Conservation (phyloP, 768 basidiomycete genomes). For the Pulveroboletus sp. region DNA sequence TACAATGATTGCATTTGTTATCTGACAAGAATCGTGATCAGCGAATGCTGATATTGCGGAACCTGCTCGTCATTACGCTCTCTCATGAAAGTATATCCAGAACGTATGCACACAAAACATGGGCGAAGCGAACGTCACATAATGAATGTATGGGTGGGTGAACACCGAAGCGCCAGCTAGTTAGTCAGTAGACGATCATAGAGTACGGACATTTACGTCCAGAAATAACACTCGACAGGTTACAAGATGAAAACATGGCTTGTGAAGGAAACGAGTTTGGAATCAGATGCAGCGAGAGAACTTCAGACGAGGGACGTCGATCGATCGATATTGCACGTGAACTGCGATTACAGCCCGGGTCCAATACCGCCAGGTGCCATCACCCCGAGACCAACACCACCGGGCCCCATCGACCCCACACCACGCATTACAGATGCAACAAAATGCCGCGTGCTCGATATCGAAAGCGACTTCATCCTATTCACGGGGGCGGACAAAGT, state of each 20-base stretch:
- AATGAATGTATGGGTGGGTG: background rate
- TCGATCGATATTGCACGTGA: background rate
- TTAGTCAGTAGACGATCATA: background rate
- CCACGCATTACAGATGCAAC: conserved; percentile 40
- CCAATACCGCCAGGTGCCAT: conserved; percentile 17
- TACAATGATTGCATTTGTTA: too few species aligned
- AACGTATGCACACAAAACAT: background rate
- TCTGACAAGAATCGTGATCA: too few species aligned
- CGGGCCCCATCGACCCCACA: conserved; percentile 33
- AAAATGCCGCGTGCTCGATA: conserved; percentile 18
- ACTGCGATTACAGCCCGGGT: background rate
- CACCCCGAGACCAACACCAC: background rate
- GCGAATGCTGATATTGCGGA: too few species aligned
- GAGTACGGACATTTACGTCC: background rate
- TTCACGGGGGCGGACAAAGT: conserved; percentile 1
- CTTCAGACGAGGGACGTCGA: background rate
- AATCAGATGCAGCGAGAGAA: background rate
- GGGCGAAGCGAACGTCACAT: background rate
- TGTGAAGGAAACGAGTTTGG: background rate
- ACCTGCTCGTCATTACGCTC: too few species aligned
- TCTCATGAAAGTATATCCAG: background rate
- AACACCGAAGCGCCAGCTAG: background rate
- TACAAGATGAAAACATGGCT: background rate
- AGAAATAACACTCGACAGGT: too few species aligned
- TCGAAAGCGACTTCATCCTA: conserved; percentile 14